Evolutionary conservation across 495 filamentous ascomycete species (phyloP), one percentile per base, ranked within the genome.

Genomic region (Tricharina praecox): DNA sequence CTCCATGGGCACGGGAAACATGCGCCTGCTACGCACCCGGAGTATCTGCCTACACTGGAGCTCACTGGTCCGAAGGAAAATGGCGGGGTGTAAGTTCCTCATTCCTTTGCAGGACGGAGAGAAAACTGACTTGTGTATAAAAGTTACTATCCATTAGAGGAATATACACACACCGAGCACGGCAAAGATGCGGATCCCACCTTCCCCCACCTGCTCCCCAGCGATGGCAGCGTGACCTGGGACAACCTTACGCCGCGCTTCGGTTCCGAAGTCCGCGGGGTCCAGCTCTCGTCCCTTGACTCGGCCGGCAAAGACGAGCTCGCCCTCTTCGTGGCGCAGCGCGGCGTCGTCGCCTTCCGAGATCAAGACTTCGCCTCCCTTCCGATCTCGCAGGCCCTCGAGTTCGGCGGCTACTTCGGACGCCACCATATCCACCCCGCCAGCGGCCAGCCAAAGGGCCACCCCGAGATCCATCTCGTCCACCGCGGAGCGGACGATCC

Each of bases 341-440:
- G 78, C 49, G 85, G 85, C 55, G 81, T 88, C 0, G 77, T 87
- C 16, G 82, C 75, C 2, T 90, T 93, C 70, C 70, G 78, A 21
- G 72, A 78, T 57, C 83, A 88, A 58, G 78, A 86, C 53, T 76
- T 92, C 49, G 77, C 77, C 38, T 71, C 81, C 51, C 63, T 87
- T 13, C 68, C 78, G 3, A 84, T 88, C 50, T 61, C 70, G 28
- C 65, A 81, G 11, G 79, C 78, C 3, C 66, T 85, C 3, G 71
- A 81, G 15, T 82, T 75, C 51, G 80, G 77, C 28, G 67, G 68
- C 8, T 85, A 88, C 61, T 93, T 88, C 62, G 82, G 84, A 23
- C 75, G 79, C 23, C 78, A 79, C 52, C 82, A 93, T 65, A 85
- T 90, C 59, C 50, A 90, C 57, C 84, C 81, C 2, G 80, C 81